Conservation (phyloP, 176 grass and related monocot species). For the Pontederia paniculata region DNA sequence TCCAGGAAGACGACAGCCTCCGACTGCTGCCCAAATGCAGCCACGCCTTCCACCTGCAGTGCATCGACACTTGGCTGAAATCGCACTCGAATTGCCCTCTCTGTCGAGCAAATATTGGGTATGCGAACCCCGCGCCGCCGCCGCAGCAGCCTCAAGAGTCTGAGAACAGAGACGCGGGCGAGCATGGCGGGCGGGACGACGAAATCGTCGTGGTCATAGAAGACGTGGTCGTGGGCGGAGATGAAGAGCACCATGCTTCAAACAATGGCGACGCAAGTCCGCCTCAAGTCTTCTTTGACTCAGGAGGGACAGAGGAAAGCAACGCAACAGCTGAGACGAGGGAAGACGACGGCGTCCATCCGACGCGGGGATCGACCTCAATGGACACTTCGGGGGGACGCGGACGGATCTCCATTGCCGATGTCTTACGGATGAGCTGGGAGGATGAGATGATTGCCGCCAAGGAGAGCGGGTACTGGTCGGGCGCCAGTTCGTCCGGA, state of each 20-base stretch:
- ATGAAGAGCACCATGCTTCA: not conserved
- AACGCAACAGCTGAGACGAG: not conserved
- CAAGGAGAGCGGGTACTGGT: not conserved
- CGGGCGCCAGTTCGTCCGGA: not conserved
- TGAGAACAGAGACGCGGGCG: not conserved
- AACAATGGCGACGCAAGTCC: not conserved
- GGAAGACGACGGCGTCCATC: not conserved
- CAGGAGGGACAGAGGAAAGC: not conserved
- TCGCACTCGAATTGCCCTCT: constrained; percentile 7
- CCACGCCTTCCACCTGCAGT: constrained; percentile 74
- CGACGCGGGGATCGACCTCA: not conserved
- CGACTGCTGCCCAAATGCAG: constrained; percentile 60
- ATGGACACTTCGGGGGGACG: not conserved
- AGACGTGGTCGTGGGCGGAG: not conserved
- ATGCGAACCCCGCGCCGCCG: not conserved
- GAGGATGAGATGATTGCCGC: constrained; percentile 4
- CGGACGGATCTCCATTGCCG: not conserved
- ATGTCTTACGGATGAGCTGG: not conserved
- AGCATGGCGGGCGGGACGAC: not conserved
- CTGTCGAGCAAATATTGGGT: not conserved
- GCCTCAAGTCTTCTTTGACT: not conserved
- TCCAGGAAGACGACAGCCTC: constrained; percentile 57
- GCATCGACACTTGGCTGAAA: constrained; percentile 32
- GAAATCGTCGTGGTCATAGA: not conserved
- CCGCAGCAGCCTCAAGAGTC: not conserved